Conservation (phyloP, 1,139 yeast genomes). For the Meyerozyma smithsonii region DNA sequence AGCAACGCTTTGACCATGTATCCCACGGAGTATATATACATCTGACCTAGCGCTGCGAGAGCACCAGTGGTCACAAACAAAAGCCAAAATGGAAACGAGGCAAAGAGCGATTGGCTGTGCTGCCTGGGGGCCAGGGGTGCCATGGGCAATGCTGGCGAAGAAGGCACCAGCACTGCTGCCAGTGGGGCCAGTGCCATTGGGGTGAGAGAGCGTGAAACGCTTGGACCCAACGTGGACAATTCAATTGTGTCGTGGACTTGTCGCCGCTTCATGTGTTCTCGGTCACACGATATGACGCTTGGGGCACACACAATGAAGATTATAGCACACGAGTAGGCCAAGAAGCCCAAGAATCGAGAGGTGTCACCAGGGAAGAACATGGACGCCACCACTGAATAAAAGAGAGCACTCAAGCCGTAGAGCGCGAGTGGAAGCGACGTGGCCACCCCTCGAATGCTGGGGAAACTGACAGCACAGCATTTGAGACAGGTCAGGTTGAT, state of each 20-base stretch:
- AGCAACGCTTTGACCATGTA: slow-evolving; percentile 51
- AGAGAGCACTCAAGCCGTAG: slow-evolving; percentile 56
- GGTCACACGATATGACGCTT: slow-evolving; percentile 40
- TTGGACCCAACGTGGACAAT: slow-evolving; percentile 10
- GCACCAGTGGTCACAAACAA: slow-evolving; percentile 43
- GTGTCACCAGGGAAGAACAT: slow-evolving; percentile 49
- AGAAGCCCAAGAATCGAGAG: slow-evolving; percentile 42
- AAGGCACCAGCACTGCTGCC: slow-evolving; percentile 5
- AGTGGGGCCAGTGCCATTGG: slow-evolving; percentile 7
- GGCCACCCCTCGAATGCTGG: slow-evolving; percentile 54
- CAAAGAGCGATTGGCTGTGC: slow-evolving; percentile 18
- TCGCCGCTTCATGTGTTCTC: slow-evolving; percentile 12
- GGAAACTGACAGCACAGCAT: slow-evolving; percentile 55
- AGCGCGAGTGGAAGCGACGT: slow-evolving; percentile 57
- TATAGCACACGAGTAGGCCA: slow-evolving; percentile 36
- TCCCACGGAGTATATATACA: slow-evolving; percentile 61
- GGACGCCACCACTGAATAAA: slow-evolving; percentile 47
- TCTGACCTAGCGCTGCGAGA: slow-evolving; percentile 55
- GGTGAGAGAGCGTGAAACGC: slow-evolving; percentile 1
- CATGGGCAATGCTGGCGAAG: slow-evolving; percentile 1
- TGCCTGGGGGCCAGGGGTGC: slow-evolving; percentile 10
- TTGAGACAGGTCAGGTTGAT: slow-evolving; percentile 50
- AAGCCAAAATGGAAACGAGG: slow-evolving; percentile 44
- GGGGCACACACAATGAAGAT: slow-evolving; percentile 46
- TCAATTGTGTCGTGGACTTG: slow-evolving; percentile 9